These are phyloP conservation scores for Priceomyces carsonii DNA, from an alignment of 805 yeast species.

Conservation along the genomic window DNA sequence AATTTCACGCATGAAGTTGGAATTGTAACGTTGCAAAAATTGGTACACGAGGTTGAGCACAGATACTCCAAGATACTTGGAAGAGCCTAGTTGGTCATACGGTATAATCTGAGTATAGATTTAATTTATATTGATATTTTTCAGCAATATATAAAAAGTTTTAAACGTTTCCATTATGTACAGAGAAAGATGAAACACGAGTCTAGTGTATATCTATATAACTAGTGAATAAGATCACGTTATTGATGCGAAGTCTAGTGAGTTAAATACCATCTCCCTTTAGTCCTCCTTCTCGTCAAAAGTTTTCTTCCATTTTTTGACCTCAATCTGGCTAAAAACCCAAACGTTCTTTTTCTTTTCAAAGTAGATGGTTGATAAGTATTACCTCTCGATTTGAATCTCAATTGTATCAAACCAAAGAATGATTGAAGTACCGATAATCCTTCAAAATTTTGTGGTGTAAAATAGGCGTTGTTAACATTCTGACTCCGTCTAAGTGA, in stretches of 20 bases:
- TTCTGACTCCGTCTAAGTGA: conserved; percentile 1
- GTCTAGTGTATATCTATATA: background rate
- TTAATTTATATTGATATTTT: no score
- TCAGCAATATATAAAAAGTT: background rate
- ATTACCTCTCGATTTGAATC: conserved; percentile 91
- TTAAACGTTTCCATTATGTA: background rate
- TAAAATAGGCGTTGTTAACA: conserved; percentile 1
- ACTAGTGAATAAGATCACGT: no score
- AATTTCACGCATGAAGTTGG: conserved; percentile 80
- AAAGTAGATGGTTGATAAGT: conserved; percentile 92
- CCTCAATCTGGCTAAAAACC: conserved; percentile 83
- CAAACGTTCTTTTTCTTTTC: conserved; percentile 86
- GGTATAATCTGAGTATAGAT: no score
- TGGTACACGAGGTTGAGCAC: conserved; percentile 67
- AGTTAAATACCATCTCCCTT: conserved; percentile 92
- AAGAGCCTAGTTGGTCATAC: conserved; percentile 39
- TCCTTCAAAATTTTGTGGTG: conserved; percentile 3
- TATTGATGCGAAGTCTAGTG: conserved; percentile 46
- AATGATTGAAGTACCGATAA: conserved; percentile 12
- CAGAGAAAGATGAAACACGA: background rate
- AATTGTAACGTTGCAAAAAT: conserved; percentile 69
- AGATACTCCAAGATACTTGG: conserved; percentile 53
- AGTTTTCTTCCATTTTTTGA: conserved; percentile 76
- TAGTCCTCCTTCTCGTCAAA: conserved; percentile 72
- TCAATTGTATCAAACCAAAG: conserved; percentile 45